phyloP scores from a whole-genome alignment of 2,329 filamentous ascomycete species.

The Dothideomycetes sp. region DNA sequence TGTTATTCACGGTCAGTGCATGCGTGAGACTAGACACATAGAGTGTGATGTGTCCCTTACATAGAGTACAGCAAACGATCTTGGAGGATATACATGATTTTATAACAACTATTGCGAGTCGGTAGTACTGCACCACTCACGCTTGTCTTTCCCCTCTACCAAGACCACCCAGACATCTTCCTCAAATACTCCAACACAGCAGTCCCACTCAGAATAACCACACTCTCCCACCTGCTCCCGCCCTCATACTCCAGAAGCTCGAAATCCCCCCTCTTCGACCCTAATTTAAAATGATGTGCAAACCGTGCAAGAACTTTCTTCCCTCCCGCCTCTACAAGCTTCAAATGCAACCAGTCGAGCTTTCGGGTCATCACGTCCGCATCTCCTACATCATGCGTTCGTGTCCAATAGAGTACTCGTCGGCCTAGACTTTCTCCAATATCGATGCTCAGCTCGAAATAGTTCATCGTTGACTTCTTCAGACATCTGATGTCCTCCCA shows the following conservation, averaged over 20 bases:
- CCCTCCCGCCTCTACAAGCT: not conserved
- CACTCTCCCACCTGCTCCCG: not conserved
- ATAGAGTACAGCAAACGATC: too few relatives aligned
- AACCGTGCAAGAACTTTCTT: not conserved
- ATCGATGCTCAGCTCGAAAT: not conserved
- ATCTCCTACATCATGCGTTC: not conserved
- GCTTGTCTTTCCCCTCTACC: too few relatives aligned
- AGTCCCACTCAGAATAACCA: not conserved
- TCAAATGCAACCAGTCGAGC: not conserved
- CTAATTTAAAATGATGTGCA: not conserved
- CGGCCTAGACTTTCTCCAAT: not conserved
- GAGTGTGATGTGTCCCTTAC: too few relatives aligned
- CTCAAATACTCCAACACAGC: conserved; percentile 1
- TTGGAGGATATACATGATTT: too few relatives aligned
- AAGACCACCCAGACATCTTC: not conserved
- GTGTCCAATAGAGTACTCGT: not conserved
- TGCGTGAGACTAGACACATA: too few relatives aligned
- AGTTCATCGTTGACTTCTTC: not conserved
- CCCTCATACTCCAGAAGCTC: not conserved
- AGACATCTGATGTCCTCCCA: not conserved
- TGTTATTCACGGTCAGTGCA: too few relatives aligned
- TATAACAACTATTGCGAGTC: too few relatives aligned
- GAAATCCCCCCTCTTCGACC: not conserved
- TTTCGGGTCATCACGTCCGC: not conserved
- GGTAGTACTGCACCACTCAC: too few relatives aligned